Conservation (phyloP, 495 filamentous ascomycete genomes). For the Haplographium delicatum region DNA sequence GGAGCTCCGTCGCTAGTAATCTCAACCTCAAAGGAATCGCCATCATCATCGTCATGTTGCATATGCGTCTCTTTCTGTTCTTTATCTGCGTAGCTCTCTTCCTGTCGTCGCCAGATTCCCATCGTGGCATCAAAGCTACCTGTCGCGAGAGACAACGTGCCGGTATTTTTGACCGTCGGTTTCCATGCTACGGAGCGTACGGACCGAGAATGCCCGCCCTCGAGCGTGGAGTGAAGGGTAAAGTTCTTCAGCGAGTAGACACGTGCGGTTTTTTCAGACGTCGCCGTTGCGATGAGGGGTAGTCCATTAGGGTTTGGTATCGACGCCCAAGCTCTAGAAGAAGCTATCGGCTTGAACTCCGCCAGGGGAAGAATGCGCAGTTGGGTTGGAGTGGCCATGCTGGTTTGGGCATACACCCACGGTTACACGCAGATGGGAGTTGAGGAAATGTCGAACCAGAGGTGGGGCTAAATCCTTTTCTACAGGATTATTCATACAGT, state of each 20-base stretch:
- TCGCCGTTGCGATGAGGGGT: slow-evolving; percentile 83
- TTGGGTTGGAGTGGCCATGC: background rate
- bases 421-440: background rate
- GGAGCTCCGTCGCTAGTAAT: slow-evolving; percentile 21
- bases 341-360: slow-evolving; percentile 59
- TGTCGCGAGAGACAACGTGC: slow-evolving; percentile 75
- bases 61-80: slow-evolving; percentile 9
- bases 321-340: slow-evolving; percentile 78
- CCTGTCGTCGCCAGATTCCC: slow-evolving; percentile 75
- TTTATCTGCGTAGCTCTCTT: slow-evolving; percentile 29
- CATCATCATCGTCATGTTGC: slow-evolving; percentile 18
- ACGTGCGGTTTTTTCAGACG: slow-evolving; percentile 76
- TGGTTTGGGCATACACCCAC: background rate
- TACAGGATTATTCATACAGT: too few species aligned
- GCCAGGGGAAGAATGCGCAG: slow-evolving; percentile 13
- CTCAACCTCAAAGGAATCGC: slow-evolving; percentile 26
- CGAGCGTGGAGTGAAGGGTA: slow-evolving; percentile 67
- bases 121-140: slow-evolving; percentile 88
- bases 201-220: slow-evolving; percentile 84
- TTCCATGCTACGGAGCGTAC: slow-evolving; percentile 82
- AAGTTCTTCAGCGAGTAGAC: slow-evolving; percentile 83
- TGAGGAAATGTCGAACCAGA: background rate
- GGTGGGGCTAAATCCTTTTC: slow-evolving; percentile 1
- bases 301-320: slow-evolving; percentile 73
- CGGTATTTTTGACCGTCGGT: slow-evolving; percentile 45